Base-by-base conservation (phyloP, 345 rosid species). In the Acer negundo region DNA sequence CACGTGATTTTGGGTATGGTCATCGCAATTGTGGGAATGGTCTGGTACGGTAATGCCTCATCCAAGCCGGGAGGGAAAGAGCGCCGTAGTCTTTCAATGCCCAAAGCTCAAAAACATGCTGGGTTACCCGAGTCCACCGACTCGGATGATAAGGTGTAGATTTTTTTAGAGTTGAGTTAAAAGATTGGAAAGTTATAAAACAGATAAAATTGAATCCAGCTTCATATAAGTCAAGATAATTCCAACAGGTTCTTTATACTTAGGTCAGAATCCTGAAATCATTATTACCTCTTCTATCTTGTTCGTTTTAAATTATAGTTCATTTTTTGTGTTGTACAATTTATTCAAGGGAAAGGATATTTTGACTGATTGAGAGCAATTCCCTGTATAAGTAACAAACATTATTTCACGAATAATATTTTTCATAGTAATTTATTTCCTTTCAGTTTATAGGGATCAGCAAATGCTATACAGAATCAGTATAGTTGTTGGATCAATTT, bases 61-160 rank as follows among this genome's bases (percentile, higher is more conserved):
- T 87, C 97, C 11, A 96, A 88, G 79, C 98, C 99, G 0, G 97
- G 99, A 2, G 99, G 98, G 19, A 96, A 94, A 72, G 98, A 94
- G 77, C 95, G 97, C 1, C 84, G 93, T 9, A 84, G 89, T 74
- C 85, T 77, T 79, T 84, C 91, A 2, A 80, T 83, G 73, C 88
- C 88, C 68, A 90, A 83, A 79, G 23, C 86, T 23, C 93, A 85
- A 74, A 94, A 94, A 83, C 85, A 81, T 31, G 82, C 80, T 5
- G 82, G 69, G 38, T 74, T 84, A 49, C 75, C 87, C n/a, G 93
- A 93, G 75, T 72, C 94, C 63, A 74, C 80, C 0, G 91, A 87
- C 7, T 72, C 78, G 61, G 94, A 84, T 44, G 97, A 89, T 24
- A 90, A 95, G 84, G 97, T 90, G 74, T 94, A 89, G 84, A 67